Base-by-base conservation (phyloP, 176 grass and related monocot genomes). In the Aegilops sharonensis region DNA sequence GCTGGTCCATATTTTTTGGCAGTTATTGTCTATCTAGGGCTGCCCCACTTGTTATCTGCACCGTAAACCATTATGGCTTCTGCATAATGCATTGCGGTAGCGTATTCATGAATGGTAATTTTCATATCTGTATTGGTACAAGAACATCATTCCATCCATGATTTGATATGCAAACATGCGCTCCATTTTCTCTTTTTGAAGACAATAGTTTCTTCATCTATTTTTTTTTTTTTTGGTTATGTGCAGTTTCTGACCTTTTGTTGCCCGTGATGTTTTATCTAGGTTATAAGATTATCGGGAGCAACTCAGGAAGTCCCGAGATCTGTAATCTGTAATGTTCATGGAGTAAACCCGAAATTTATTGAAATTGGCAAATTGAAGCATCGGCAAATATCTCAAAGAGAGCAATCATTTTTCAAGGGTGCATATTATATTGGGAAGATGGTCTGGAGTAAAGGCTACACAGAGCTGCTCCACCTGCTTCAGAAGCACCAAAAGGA, bases 391-490 rank as follows among this genome's bases (percentile, higher is more conserved):
- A 63, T 85, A 71, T 81, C 79, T 56, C 78, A 88, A 91, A 79
- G 71, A 71, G 84, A 91, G 18, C 86, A 85, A 47, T 77, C 88
- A 75, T 99, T 94, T 69, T 77, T 88, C 67, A 99, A 96, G 85
- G 94, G 97, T 67, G 90, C 94, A 61, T 99, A 99, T 88, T 99
- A 94, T 82, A 98, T 98, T 76, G 97, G 97, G 68, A 98, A 98
- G 85, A 98, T 98, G 97, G 59, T 98, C 23, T 98, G 97, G 97
- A 95, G 92, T 91, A 99, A 99, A 92, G 97, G 90, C 47, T 99
- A 99, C 87, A 89, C 72, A 3, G 92, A 99, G 85, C 88, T 99
- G 35, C 92, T 99, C 30, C 87, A 96, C 13, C 76, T 99, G 45
- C 90, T 99, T 76, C 83, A 72, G 39, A 85, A 91, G 77, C 77